Conservation (phyloP, 2,329 filamentous ascomycete species). For the Chrysosporium queenslandicum region DNA sequence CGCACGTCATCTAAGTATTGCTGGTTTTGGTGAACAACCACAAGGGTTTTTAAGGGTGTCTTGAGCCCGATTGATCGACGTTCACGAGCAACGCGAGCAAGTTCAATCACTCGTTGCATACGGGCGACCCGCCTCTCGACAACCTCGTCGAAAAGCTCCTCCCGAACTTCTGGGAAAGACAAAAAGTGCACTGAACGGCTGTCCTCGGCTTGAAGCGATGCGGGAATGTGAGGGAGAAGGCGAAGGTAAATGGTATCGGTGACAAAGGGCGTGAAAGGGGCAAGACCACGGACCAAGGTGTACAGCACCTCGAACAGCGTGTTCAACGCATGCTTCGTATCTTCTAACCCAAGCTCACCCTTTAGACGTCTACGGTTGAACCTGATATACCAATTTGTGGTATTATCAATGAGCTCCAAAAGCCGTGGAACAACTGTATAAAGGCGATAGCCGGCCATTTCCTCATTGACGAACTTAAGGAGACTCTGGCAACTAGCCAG, state of each 20-base stretch:
- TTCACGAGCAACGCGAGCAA: constrained; percentile 77
- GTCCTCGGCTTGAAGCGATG: constrained; percentile 59
- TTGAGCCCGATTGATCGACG: constrained; percentile 76
- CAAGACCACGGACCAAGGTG: constrained; percentile 76
- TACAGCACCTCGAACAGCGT: constrained; percentile 89
- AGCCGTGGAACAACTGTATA: constrained; percentile 89
- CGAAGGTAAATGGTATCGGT: constrained; percentile 88
- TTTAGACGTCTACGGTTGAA: constrained; percentile 88
- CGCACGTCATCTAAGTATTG: constrained; percentile 79
- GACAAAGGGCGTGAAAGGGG: constrained; percentile 91
- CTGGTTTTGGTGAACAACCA: constrained; percentile 75
- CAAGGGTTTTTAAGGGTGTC: constrained; percentile 77
- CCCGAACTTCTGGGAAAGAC: constrained; percentile 73
- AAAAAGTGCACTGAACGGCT: constrained; percentile 85
- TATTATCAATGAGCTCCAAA: constrained; percentile 77
- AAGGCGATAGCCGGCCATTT: constrained; percentile 72
- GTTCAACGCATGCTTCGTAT: constrained; percentile 84
- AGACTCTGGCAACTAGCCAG: constrained; percentile 84
- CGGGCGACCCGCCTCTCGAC: constrained; percentile 78
- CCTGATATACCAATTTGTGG: constrained; percentile 97
- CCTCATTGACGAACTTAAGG: constrained; percentile 80
- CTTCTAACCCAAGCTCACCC: constrained; percentile 74
- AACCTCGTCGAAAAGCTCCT: constrained; percentile 75
- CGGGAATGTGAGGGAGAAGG: constrained; percentile 70
- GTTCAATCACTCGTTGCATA: constrained; percentile 94